Conservation (phyloP, 176 grass and related monocot species). For the Paspalum notatum region DNA sequence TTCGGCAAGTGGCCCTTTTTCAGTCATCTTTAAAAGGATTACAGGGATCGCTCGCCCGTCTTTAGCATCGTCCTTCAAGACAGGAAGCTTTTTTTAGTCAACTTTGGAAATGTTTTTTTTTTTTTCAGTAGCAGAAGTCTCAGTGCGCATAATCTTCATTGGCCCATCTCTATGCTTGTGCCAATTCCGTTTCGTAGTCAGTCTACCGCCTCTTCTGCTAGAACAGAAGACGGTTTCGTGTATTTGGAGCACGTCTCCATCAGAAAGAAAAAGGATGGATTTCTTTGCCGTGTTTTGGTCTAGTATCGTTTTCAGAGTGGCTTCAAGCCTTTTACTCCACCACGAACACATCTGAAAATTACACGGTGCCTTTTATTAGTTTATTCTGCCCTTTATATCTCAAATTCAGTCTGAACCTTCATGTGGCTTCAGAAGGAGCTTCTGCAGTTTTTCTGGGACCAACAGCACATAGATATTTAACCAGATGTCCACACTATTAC, state of each 20-base stretch:
- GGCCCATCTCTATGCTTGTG: not conserved
- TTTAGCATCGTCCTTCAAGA: no score
- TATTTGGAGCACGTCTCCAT: conserved; percentile 21
- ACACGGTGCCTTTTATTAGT: not conserved
- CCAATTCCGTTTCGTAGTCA: not conserved
- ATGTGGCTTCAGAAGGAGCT: not conserved
- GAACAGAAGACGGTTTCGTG: not conserved
- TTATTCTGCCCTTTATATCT: not conserved
- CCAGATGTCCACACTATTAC: not conserved
- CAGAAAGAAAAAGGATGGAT: conserved; percentile 4
- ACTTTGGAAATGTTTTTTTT: not conserved
- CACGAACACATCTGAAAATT: not conserved
- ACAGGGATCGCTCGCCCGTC: no score
- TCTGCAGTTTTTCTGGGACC: not conserved
- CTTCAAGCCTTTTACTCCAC: not conserved
- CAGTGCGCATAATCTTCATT: conserved; percentile 6
- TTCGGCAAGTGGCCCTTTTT: no score
- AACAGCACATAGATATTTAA: not conserved
- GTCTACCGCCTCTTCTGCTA: conserved; percentile 16
- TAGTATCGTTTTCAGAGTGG: conserved; percentile 39
- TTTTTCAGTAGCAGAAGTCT: conserved; percentile 8
- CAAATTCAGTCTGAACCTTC: not conserved
- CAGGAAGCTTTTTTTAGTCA: not conserved
- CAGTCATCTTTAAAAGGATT: no score
- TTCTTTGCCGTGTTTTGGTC: conserved; percentile 9